A percentile compares a stretch with the other conserved stretches of the same genome.
Conservation (phyloP, 345 rosid genomes). For the Camelina laxa region DNA sequence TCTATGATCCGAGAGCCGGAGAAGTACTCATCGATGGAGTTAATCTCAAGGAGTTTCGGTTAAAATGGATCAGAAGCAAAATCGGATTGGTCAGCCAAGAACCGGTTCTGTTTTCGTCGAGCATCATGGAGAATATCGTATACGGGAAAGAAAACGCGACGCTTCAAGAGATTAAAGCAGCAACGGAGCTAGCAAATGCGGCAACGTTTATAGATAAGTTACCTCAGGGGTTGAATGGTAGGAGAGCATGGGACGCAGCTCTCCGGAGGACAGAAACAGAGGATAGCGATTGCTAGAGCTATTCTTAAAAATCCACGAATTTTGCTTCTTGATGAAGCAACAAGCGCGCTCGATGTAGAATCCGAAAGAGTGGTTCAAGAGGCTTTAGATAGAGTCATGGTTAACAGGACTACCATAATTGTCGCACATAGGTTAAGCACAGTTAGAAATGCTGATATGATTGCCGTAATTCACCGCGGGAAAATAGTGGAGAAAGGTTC, state of each 20-base stretch:
- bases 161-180: conserved; percentile 64
- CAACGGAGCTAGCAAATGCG: conserved; percentile 80
- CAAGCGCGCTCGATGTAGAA: conserved; percentile 90
- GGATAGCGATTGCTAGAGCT: conserved; percentile 90
- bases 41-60: conserved; percentile 68
- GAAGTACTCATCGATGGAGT: conserved; percentile 70
- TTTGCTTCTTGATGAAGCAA: conserved; percentile 84
- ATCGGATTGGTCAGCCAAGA: conserved; percentile 90
- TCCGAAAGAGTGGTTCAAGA: conserved; percentile 84
- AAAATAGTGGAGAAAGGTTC: conserved; percentile 85
- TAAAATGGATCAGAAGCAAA: conserved; percentile 75
- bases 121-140: conserved; percentile 71
- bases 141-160: conserved; percentile 83
- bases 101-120: conserved; percentile 72
- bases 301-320: conserved; percentile 76
- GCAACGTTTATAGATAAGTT: conserved; percentile 75
- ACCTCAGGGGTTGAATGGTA: conserved; percentile 88
- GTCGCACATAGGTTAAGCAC: conserved; percentile 93
- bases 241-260: conserved; percentile 96
- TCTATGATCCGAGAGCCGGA: conserved; percentile 77
- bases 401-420: conserved; percentile 72
- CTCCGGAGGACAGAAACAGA: conserved; percentile 97
- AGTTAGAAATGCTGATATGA: conserved; percentile 66
- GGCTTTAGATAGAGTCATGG: conserved; percentile 83
- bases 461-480: conserved; percentile 82